A percentile compares a stretch with the other conserved stretches of the same genome.
phyloP scores from a whole-genome alignment of 768 basidiomycete genomes.

The Pleurotus giganteus region DNA sequence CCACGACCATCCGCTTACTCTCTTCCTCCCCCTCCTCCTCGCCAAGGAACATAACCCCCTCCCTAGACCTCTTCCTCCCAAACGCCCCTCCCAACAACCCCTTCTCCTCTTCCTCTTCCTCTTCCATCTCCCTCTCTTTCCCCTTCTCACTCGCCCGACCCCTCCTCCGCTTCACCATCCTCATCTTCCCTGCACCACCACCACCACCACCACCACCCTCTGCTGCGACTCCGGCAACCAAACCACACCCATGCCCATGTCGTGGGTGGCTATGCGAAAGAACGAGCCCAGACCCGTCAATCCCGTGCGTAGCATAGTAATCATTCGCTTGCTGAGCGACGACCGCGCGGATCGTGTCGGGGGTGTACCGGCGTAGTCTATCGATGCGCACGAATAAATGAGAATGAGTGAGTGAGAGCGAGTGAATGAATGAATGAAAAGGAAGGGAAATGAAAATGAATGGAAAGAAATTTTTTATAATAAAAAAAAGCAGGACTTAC shows the following conservation, averaged over 20 bases:
- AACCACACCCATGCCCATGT: no score
- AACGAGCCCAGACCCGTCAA: background rate
- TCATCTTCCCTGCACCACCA: no score
- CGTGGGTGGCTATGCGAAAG: no score
- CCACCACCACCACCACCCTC: background rate
- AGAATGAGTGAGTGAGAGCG: background rate
- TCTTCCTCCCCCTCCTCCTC: no score
- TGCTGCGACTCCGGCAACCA: background rate
- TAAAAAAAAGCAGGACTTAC: background rate
- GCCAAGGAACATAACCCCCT: background rate
- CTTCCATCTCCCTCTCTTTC: no score
- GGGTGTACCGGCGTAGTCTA: conserved; percentile 11
- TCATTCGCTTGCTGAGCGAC: conserved; percentile 14
- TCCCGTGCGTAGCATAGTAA: conserved; percentile 1
- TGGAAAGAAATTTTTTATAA: background rate
- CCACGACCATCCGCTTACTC: background rate
- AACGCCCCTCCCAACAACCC: background rate
- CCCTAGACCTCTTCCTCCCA: background rate
- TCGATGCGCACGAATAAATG: background rate
- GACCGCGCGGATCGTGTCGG: conserved; percentile 13
- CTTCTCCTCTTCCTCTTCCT: background rate
- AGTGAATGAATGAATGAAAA: background rate
- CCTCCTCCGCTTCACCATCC: no score
- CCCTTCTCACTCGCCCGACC: no score
- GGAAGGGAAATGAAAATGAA: background rate